These are phyloP conservation scores for Aegilops longissima DNA, from an alignment of 176 grass and related monocot species.

Conservation along the genomic window DNA sequence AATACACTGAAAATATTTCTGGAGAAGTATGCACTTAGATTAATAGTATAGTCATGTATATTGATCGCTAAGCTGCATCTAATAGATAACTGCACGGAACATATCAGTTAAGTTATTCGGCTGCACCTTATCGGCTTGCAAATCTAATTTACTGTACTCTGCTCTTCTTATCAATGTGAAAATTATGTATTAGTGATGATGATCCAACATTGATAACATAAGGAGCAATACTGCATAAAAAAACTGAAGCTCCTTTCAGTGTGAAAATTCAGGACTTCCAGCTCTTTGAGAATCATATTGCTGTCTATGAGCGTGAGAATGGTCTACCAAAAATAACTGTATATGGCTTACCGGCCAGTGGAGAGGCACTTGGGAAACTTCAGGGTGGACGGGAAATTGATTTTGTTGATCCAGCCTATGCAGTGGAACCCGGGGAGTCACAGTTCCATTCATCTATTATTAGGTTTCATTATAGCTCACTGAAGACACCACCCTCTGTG, in stretches of 20 bases:
- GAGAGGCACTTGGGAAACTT: slow-evolving; percentile 66
- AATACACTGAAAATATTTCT: background rate
- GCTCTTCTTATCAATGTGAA: background rate
- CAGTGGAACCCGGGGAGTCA: slow-evolving; percentile 55
- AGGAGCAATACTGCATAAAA: background rate
- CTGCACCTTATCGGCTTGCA: background rate
- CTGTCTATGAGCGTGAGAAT: slow-evolving; percentile 83
- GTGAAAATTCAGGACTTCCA: slow-evolving; percentile 83
- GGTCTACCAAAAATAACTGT: slow-evolving; percentile 74
- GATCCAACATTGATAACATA: background rate
- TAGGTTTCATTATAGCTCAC: slow-evolving; percentile 77
- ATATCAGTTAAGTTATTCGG: background rate
- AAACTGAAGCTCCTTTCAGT: slow-evolving; percentile 49
- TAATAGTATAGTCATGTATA: background rate
- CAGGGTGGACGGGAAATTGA: slow-evolving; percentile 57
- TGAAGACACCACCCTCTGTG: slow-evolving; percentile 69
- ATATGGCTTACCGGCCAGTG: slow-evolving; percentile 60
- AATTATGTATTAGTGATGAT: slow-evolving; percentile 9
- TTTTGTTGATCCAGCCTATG: slow-evolving; percentile 72
- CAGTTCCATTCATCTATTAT: slow-evolving; percentile 65
- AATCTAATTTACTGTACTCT: slow-evolving; percentile 11
- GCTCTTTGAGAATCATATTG: slow-evolving; percentile 75
- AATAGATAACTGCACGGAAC: background rate
- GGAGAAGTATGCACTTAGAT: background rate
- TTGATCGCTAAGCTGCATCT: background rate